Conservation (phyloP, 257 asterid genomes). For the Przewalskia tangutica region DNA sequence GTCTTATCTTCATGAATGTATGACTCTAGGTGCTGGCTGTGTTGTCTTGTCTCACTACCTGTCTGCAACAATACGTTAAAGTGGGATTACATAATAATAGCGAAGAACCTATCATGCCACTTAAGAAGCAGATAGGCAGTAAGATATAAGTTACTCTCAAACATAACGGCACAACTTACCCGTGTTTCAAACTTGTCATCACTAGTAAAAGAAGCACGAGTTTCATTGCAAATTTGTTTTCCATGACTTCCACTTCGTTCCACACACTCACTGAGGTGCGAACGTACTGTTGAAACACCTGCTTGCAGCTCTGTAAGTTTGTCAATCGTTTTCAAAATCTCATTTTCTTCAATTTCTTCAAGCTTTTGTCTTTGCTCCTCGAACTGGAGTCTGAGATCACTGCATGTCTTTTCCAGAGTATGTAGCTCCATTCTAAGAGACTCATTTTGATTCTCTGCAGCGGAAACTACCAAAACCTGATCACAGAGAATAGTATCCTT, state of each 20-base stretch:
- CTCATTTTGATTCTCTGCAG: slow-evolving; percentile 35
- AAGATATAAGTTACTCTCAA: slow-evolving; percentile 1
- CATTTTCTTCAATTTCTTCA: slow-evolving; percentile 38
- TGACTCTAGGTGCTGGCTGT: slow-evolving; percentile 15
- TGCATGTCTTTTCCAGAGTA: slow-evolving; percentile 29
- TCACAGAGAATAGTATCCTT: slow-evolving; percentile 30
- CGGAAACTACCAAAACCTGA: slow-evolving; percentile 34
- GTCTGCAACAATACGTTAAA: slow-evolving; percentile 50
- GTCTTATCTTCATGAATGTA: slow-evolving; percentile 11
- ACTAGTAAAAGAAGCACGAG: slow-evolving; percentile 10
- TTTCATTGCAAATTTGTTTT: slow-evolving; percentile 11
- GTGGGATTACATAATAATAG: slow-evolving; percentile 4
- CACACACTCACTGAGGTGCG: slow-evolving; percentile 36
- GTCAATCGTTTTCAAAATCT: slow-evolving; percentile 44
- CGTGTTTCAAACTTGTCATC: slow-evolving; percentile 23
- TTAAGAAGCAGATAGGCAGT: neutral
- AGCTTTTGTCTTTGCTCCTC: slow-evolving; percentile 43
- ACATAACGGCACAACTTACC: slow-evolving; percentile 35
- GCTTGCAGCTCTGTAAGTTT: slow-evolving; percentile 47
- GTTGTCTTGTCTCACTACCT: slow-evolving; percentile 33
- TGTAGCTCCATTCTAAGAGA: slow-evolving; percentile 40
- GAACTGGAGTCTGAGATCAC: slow-evolving; percentile 27
- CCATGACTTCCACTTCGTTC: slow-evolving; percentile 24
- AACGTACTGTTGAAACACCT: slow-evolving; percentile 51
- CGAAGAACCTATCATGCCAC: neutral